phyloP scores from a whole-genome alignment of 2,329 filamentous ascomycete species.

The Macrophomina phaseolina region DNA sequence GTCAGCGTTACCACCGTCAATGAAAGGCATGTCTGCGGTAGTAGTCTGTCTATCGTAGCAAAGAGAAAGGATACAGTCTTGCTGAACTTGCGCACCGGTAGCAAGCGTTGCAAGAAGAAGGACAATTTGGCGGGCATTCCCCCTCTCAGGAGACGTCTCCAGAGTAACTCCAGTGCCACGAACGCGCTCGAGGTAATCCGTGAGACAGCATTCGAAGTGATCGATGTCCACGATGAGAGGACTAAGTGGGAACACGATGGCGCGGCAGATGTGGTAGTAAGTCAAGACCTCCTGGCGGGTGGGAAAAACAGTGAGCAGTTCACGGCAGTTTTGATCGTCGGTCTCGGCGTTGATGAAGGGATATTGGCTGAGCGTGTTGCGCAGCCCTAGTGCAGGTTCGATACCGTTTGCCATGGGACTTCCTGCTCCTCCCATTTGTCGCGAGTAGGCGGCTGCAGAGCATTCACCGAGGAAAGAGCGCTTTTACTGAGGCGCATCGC shows the following conservation, averaged over 20 bases:
- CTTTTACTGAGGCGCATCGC: background rate
- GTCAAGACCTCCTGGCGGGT: conserved; percentile 9
- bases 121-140: background rate
- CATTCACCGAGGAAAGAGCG: conserved; percentile 20
- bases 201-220: background rate
- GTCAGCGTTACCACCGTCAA: too few relatives aligned
- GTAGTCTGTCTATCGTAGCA: conserved; percentile 20
- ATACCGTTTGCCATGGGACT: conserved; percentile 11
- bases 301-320: background rate
- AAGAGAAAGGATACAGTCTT: conserved; percentile 15
- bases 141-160: background rate
- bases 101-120: conserved; percentile 10
- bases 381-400: conserved; percentile 2
- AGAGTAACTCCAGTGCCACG: background rate
- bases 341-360: conserved; percentile 25
- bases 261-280: conserved; percentile 14
- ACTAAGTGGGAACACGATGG: conserved; percentile 3
- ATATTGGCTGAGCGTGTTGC: conserved; percentile 9
- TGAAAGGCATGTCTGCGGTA: background rate
- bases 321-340: background rate
- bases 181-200: background rate
- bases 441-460: conserved; percentile 8
- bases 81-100: conserved; percentile 16
- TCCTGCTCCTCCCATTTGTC: conserved; percentile 11
- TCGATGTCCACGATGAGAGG: conserved; percentile 10